These are phyloP conservation scores for Vanrija sp. DNA, from an alignment of 1,284 basidiomycete genomes.

Conservation along the genomic window DNA sequence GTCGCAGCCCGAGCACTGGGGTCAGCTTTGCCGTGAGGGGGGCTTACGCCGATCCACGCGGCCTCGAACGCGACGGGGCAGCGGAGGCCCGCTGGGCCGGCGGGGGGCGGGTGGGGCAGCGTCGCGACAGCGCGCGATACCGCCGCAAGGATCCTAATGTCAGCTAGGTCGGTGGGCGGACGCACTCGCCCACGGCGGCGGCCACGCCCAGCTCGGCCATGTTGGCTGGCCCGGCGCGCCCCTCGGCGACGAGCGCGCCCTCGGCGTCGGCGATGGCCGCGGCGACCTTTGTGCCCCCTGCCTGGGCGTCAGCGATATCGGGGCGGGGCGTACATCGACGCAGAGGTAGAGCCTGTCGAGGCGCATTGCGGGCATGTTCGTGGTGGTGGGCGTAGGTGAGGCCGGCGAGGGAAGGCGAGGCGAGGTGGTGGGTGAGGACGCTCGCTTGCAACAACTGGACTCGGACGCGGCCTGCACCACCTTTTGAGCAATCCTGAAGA, in stretches of 20 bases:
- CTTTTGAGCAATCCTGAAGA: no score
- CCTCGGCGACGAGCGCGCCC: slow-evolving; percentile 61
- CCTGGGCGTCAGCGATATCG: slow-evolving; percentile 3
- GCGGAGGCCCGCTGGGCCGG: slow-evolving; percentile 43
- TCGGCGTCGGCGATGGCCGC: slow-evolving; percentile 59
- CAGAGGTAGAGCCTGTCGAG: no score
- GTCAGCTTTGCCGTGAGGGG: slow-evolving; percentile 40
- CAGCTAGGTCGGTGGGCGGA: slow-evolving; percentile 55
- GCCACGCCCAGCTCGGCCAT: slow-evolving; percentile 56
- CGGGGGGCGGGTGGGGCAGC: no score
- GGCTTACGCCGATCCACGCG: slow-evolving; percentile 52
- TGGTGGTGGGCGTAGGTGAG: no score
- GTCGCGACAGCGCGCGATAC: no score
- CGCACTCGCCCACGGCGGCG: slow-evolving; percentile 36
- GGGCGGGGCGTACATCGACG: no score
- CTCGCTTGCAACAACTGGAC: no score
- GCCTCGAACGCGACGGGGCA: slow-evolving; percentile 12
- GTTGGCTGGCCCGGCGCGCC: slow-evolving; percentile 63
- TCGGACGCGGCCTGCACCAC: no score
- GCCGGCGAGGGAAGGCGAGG: no score
- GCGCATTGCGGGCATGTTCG: no score
- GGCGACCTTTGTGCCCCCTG: slow-evolving; percentile 72
- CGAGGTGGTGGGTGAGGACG: no score
- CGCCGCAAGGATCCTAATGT: slow-evolving; percentile 44
- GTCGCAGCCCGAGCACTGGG: slow-evolving; percentile 3